A percentile compares a stretch with the other conserved stretches of the same genome.
phyloP scores from a whole-genome alignment of 2,329 filamentous ascomycete genomes.

The Fusarium irregulare region DNA sequence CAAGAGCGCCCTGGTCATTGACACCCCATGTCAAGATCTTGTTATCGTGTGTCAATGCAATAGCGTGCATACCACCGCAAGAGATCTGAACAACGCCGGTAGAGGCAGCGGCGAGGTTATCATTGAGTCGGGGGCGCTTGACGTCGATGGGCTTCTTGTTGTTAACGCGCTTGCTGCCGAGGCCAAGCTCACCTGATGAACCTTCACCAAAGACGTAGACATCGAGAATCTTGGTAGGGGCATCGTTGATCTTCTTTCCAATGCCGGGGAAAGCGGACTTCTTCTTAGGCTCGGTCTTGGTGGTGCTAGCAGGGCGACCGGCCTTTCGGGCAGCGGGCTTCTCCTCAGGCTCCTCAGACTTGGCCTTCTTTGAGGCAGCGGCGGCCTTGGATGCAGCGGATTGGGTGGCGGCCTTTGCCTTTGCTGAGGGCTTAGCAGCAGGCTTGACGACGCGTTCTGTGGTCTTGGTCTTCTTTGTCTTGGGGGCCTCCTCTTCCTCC shows the following conservation, averaged over 20 bases:
- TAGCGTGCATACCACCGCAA: slow-evolving; percentile 84
- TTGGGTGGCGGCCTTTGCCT: slow-evolving; percentile 39
- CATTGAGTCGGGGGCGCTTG: slow-evolving; percentile 85
- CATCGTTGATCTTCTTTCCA: slow-evolving; percentile 77
- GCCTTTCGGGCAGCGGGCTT: slow-evolving; percentile 51
- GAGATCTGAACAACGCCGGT: slow-evolving; percentile 81
- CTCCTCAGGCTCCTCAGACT: slow-evolving; percentile 58
- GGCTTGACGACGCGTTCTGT: slow-evolving; percentile 44
- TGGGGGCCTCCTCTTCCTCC: slow-evolving; percentile 44
- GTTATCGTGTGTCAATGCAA: slow-evolving; percentile 82
- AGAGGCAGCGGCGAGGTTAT: slow-evolving; percentile 68
- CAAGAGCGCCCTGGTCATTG: slow-evolving; percentile 85
- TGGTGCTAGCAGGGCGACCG: slow-evolving; percentile 14
- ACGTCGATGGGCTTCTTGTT: slow-evolving; percentile 74
- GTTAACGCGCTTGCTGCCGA: slow-evolving; percentile 74
- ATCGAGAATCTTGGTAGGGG: slow-evolving; percentile 72
- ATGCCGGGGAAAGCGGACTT: slow-evolving; percentile 58
- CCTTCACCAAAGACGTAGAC: slow-evolving; percentile 86
- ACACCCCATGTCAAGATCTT: slow-evolving; percentile 88
- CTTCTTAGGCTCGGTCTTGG: slow-evolving; percentile 39
- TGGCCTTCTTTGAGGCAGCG: slow-evolving; percentile 42
- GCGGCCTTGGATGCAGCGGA: slow-evolving; percentile 45
- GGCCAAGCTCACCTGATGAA: slow-evolving; percentile 82
- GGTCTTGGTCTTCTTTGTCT: slow-evolving; percentile 46
- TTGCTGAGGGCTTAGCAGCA: slow-evolving; percentile 44